These are phyloP conservation scores for Clavariopsis aquatica DNA, from an alignment of 495 filamentous ascomycete genomes.

Conservation along the genomic window DNA sequence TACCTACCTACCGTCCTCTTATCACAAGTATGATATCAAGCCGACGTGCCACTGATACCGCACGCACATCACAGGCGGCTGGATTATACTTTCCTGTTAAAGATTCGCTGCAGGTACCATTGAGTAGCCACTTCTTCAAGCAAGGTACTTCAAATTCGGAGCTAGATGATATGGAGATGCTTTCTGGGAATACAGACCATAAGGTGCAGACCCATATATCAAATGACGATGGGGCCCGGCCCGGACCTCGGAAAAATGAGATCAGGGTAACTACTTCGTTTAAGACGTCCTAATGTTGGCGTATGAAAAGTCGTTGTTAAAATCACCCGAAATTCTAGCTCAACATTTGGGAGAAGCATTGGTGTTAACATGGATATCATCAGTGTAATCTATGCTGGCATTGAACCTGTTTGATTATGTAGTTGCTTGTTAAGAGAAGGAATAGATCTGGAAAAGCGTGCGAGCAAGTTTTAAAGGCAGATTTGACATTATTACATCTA, in stretches of 20 bases:
- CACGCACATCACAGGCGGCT: conserved; percentile 1
- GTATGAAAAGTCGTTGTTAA: conserved; percentile 3
- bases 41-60: conserved; percentile 1
- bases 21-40: conserved; percentile 7
- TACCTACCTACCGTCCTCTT: conserved; percentile 9
- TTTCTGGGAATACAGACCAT: conserved; percentile 4
- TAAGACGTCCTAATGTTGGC: conserved; percentile 3
- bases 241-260: conserved; percentile 4
- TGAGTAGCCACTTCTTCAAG: conserved; percentile 4
- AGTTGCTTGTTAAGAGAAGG: not conserved
- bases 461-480: conserved; percentile 1
- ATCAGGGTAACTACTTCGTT: conserved; percentile 2
- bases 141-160: conserved; percentile 5
- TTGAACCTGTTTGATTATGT: not conserved
- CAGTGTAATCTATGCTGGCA: not conserved
- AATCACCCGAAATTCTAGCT: not conserved
- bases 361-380: conserved; percentile 2
- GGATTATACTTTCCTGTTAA: conserved; percentile 4
- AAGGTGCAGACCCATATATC: conserved; percentile 8
- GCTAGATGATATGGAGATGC: conserved; percentile 6
- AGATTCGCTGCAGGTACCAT: conserved; percentile 3
- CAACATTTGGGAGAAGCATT: not conserved
- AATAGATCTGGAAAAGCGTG: not conserved
- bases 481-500: conserved; percentile 2
- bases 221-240: conserved; percentile 1